A percentile compares a stretch with the other conserved stretches of the same genome.
phyloP scores from a whole-genome alignment of 1,284 basidiomycete species.

The Phellinidium pouzarii region DNA sequence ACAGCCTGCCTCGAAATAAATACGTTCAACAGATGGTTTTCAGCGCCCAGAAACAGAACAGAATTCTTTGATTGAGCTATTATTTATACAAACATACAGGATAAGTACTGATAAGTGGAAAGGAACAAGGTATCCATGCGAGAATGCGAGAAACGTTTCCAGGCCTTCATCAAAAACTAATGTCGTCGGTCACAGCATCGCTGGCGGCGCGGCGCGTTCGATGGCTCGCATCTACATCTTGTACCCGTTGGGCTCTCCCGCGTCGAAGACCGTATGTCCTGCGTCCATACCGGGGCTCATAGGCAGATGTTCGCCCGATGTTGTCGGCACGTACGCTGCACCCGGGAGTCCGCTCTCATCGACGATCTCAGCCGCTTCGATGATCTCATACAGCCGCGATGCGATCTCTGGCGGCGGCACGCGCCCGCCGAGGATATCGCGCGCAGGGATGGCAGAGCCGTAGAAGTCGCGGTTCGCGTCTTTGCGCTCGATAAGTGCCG shows the following conservation, averaged over 20 bases:
- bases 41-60: constrained; percentile 1
- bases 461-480: constrained; percentile 95
- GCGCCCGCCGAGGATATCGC: constrained; percentile 85
- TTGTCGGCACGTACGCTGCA: constrained; percentile 72
- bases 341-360: constrained; percentile 78
- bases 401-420: constrained; percentile 97
- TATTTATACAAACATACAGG: background rate
- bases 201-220: no score
- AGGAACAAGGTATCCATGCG: no score
- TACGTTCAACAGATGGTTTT: no score
- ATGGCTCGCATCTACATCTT: background rate
- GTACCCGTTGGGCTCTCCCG: constrained; percentile 13
- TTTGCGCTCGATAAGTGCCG: constrained; percentile 90
- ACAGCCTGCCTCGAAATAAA: no score
- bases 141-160: no score
- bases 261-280: constrained; percentile 17
- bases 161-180: no score
- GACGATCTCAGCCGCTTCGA: constrained; percentile 80
- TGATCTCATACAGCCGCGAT: constrained; percentile 88
- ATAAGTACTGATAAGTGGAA: background rate
- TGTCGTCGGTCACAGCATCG: no score
- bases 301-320: constrained; percentile 53
- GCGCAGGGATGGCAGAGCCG: constrained; percentile 83
- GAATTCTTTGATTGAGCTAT: background rate
- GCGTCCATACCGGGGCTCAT: constrained; percentile 25